Conservation (phyloP, 805 yeast genomes). For the Wickerhamomyces sydowiorum region DNA sequence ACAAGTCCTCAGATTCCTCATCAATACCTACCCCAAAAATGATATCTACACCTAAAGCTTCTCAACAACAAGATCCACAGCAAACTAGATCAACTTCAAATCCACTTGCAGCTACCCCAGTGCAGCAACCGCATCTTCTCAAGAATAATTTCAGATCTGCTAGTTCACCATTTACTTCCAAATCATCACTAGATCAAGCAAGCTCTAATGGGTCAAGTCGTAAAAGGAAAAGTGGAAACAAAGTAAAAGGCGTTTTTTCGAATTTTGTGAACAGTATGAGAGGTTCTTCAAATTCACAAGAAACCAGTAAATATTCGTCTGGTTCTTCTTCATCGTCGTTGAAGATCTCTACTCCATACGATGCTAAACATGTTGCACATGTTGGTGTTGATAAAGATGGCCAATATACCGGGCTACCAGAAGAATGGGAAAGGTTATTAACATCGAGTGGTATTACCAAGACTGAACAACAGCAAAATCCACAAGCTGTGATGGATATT, state of each 20-base stretch:
- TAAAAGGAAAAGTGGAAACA: slow-evolving; percentile 39
- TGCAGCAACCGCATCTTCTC: slow-evolving; percentile 3
- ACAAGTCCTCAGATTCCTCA: slow-evolving; percentile 5
- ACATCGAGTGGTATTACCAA: slow-evolving; percentile 83
- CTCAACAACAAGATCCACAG: slow-evolving; percentile 7
- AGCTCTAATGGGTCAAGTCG: not conserved
- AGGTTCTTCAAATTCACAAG: slow-evolving; percentile 26
- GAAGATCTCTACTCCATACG: slow-evolving; percentile 86
- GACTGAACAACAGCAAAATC: slow-evolving; percentile 85
- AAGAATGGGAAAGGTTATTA: slow-evolving; percentile 83
- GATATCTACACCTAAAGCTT: slow-evolving; percentile 7
- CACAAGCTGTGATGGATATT: slow-evolving; percentile 90
- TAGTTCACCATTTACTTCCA: slow-evolving; percentile 18
- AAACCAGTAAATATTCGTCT: slow-evolving; percentile 8
- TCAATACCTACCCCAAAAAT: slow-evolving; percentile 1
- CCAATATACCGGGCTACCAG: slow-evolving; percentile 86
- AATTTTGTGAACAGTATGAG: slow-evolving; percentile 41
- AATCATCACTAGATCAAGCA: not conserved
- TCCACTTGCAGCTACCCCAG: slow-evolving; percentile 4
- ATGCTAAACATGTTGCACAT: slow-evolving; percentile 86
- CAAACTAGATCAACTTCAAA: slow-evolving; percentile 10
- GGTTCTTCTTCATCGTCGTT: slow-evolving; percentile 18
- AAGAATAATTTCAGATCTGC: slow-evolving; percentile 17
- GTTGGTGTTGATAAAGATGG: slow-evolving; percentile 88
- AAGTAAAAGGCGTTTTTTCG: slow-evolving; percentile 55